Evolutionary conservation across 2,329 filamentous ascomycete genomes (phyloP).

Genomic region (Clarireedia monteithiana): DNA sequence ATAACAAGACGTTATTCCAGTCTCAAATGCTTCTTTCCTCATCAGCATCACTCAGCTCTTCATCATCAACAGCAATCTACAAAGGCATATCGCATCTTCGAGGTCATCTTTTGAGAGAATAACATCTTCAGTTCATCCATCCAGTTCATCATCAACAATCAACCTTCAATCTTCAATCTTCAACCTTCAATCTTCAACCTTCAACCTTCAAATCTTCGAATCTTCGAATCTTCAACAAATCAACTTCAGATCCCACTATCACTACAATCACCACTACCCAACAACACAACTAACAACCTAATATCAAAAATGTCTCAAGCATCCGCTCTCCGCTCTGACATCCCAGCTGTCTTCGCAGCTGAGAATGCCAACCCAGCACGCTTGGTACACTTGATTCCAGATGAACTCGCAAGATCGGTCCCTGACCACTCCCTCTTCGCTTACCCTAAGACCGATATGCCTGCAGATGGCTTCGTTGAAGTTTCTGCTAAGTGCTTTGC

Average conservation of each 20-base stretch:
- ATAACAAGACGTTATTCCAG: background rate
- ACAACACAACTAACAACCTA: background rate
- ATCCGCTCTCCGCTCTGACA: constrained; percentile 5
- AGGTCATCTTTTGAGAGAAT: background rate
- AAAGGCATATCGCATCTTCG: background rate
- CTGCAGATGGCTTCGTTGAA: constrained; percentile 18
- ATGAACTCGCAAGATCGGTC: constrained; percentile 16
- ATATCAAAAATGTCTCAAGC: constrained; percentile 12
- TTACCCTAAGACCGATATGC: constrained; percentile 13
- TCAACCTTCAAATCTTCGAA: background rate
- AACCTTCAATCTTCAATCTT: background rate
- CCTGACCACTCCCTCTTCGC: constrained; percentile 19
- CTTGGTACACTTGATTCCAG: constrained; percentile 16
- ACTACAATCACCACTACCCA: background rate
- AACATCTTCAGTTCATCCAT: background rate
- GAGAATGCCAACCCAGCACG: constrained; percentile 9
- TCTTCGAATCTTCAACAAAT: background rate
- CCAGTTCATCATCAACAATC: background rate
- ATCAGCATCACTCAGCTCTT: background rate
- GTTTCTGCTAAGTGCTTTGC: constrained; percentile 16
- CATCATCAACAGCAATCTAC: background rate
- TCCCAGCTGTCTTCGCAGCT: constrained; percentile 6
- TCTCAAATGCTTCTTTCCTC: background rate
- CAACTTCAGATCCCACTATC: background rate
- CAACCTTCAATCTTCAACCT: background rate